Base-by-base conservation (phyloP, 2,329 filamentous ascomycete species). In the Cordyceps sp. region DNA sequence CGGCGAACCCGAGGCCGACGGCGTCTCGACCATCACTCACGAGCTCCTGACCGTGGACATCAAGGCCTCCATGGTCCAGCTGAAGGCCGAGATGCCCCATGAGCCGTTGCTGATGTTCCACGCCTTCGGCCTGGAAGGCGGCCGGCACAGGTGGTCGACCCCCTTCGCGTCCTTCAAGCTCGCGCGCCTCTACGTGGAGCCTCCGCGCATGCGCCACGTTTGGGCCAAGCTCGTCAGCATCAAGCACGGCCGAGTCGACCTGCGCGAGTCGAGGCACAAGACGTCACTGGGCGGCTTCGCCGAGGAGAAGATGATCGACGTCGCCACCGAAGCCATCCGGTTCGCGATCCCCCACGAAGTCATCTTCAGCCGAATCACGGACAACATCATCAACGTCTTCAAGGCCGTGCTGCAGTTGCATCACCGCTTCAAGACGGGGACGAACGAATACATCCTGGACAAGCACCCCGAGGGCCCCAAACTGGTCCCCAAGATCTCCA, bases 61-160 rank as follows among this genome's bases (percentile, higher is more conserved):
- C 43, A 90, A 82, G 52, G 75, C 79, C 5, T 71, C 74, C 2
- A 66, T 94, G 22, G 58, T 96, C 15, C 88, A 96, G 48, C 54
- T 96, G 42, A 96, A 96, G 54, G 82, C 80, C 5, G 75, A 77
- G 28, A 76, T 96, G 71, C 88, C 90, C 2, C 64, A 77, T 14
- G 86, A 96, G 44, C 92, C 90, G n/a, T 71, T 76, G 0, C 62
- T 96, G 53, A 86, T 98, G 82, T 46, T 96, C 3, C 88, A 94
- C 39, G 61, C 94, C 9, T 88, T 88, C 49, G 72, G 74, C 9
- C 50, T 96, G 25, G 83, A 93, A 44, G 71, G 76, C 29, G 86
- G 86, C 5, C 76, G 78, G 10, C 85, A 94, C 51, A 68, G 88
- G 44, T 94, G 86, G 80, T 77, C 84, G 2, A 69, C 77, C 5